Base-by-base conservation (phyloP, 2,329 filamentous ascomycete genomes). In the Cladosporium sp. region DNA sequence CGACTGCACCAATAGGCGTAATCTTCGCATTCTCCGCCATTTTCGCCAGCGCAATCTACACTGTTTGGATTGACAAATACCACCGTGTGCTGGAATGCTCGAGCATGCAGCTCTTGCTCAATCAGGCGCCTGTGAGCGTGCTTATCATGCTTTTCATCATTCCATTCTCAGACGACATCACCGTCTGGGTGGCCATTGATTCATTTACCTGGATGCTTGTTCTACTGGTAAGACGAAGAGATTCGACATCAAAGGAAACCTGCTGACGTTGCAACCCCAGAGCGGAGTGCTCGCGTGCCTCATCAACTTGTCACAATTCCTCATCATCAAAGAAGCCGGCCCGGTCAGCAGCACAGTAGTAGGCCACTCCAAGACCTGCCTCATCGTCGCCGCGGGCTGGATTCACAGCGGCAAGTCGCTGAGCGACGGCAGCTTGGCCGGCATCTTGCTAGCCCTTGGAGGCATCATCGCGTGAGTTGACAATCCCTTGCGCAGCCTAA, bases 91-190 rank as follows among this genome's bases (percentile, higher is more conserved):
- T 86, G 18, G 75, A 82, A 56, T 81, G 86, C 71, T 79, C 77
- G 58, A 85, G 82, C 68, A 83, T 85, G 77, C 84, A 87, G 70
- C 71, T 87, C 32, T 74, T 87, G 9, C 81, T 81, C 69, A 86
- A 85, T 67, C 83, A 86, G 67, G 81, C 83, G 2, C 82, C 83
- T 2, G 71, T 85, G 2, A 80, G 82, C 18, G 77, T 79, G 2
- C 74, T 84, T 55, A 66, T 86, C 58, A 74, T 87, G 49, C 74
- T 86, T 28, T 85, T 85, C 60, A 76, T 79, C 34, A 84, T 86
- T 55, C 83, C 83, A 0, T 84, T 85, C 61, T 71, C 81, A 16
- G 84, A 87, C 60, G 78, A 74, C 13, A 80, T 85, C 61, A 82
- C 83, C 2, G 72, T 73, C 9, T 82, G 79, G 76, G 68, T 64